Conservation (phyloP, 169 alveolate genomes). For the Pseudocohnilembus persalinus region DNA sequence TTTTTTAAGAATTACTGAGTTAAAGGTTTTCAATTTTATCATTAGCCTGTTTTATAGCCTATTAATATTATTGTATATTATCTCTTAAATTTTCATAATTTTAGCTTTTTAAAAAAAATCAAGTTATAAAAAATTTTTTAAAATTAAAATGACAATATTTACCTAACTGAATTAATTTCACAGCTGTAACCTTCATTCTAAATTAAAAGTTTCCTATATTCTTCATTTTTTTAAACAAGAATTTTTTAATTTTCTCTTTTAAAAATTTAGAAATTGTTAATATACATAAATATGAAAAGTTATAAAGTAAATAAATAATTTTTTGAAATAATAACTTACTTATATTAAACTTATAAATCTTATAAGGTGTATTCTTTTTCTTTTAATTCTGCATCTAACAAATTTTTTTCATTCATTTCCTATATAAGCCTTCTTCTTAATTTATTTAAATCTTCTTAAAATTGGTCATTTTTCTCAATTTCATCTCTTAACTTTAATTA, state of each 20-base stretch:
- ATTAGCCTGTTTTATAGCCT: background rate
- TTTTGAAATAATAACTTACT: no score
- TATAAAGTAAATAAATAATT: no score
- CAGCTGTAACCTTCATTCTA: background rate
- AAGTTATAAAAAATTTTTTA: no score
- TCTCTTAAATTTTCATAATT: background rate
- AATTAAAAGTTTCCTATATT: background rate
- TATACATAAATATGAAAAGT: no score
- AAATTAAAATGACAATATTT: no score
- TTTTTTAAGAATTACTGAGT: no score
- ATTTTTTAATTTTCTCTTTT: background rate
- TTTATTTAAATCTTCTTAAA: background rate
- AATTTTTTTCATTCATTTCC: background rate
- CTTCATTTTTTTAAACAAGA: background rate
- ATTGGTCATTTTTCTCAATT: no score
- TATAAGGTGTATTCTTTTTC: background rate
- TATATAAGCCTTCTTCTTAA: background rate
- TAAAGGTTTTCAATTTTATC: background rate
- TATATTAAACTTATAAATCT: background rate
- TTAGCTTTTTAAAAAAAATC: background rate
- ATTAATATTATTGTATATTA: no score
- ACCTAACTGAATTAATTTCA: background rate
- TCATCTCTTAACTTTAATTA: background rate
- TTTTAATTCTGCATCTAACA: background rate
- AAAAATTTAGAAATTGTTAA: no score